phyloP scores from a whole-genome alignment of 202 grass and related monocot genomes.

The Bolboschoenoplectus hybrid region DNA sequence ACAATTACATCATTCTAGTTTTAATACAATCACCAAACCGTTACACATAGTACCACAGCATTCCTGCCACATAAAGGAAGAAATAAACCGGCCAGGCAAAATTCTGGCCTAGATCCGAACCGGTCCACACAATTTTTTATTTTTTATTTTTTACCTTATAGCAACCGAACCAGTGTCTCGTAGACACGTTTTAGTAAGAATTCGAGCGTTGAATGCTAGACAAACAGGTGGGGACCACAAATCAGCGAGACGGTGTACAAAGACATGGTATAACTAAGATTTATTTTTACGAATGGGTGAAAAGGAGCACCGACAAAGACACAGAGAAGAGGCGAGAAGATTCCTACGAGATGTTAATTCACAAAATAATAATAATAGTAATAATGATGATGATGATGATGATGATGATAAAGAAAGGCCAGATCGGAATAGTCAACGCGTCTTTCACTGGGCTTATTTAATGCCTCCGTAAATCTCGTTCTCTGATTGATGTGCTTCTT shows the following conservation, averaged over 20 bases:
- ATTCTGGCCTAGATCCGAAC: background rate
- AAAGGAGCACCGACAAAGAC: slow-evolving; percentile 19
- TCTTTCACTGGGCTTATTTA: background rate
- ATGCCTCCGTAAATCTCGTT: background rate
- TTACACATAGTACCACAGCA: background rate
- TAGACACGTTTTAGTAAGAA: background rate
- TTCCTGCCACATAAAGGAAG: background rate
- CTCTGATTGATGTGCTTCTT: background rate
- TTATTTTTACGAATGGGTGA: background rate
- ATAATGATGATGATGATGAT: too few relatives aligned
- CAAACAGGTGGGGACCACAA: background rate
- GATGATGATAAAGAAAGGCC: background rate
- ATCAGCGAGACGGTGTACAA: slow-evolving; percentile 6
- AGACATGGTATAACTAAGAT: background rate
- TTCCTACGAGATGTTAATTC: background rate
- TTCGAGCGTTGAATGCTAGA: background rate
- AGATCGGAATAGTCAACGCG: slow-evolving; percentile 13
- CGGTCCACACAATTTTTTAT: background rate
- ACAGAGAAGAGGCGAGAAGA: background rate
- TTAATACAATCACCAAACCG: background rate
- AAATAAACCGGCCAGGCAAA: background rate
- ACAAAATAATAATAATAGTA: background rate
- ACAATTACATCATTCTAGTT: too few relatives aligned
- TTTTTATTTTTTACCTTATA: too few relatives aligned
- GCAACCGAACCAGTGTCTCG: too few relatives aligned